Evolutionary conservation across 2,329 filamentous ascomycete genomes (phyloP).

Genomic region (Gnomoniopsis sp.): DNA sequence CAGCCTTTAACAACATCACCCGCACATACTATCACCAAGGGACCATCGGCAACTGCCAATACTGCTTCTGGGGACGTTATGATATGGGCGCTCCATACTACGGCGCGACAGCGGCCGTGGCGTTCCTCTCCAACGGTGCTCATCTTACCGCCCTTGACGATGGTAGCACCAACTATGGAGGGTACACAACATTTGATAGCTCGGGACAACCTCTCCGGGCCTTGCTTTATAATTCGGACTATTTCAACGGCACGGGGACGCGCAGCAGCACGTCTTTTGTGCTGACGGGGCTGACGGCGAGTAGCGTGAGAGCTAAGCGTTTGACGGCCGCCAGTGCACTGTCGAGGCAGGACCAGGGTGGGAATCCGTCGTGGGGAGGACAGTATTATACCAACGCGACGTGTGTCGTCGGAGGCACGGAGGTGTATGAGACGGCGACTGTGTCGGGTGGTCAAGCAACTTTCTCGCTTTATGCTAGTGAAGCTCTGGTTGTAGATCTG

Average conservation of each 20-base stretch:
- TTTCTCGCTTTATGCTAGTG: constrained; percentile 40
- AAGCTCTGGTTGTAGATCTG: constrained; percentile 47
- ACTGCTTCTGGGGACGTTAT: constrained; percentile 46
- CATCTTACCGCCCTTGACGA: constrained; percentile 43
- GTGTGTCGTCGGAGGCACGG: constrained; percentile 39
- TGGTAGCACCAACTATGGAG: constrained; percentile 38
- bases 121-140: constrained; percentile 40
- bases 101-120: constrained; percentile 45
- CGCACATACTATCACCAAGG: constrained; percentile 50
- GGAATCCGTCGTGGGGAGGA: constrained; percentile 40
- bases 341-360: constrained; percentile 41
- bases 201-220: constrained; percentile 32
- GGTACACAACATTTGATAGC: constrained; percentile 42
- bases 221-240: constrained; percentile 45
- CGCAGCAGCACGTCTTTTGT: constrained; percentile 36
- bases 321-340: constrained; percentile 40
- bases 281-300: constrained; percentile 36
- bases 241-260: constrained; percentile 32
- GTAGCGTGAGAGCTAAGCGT: constrained; percentile 38
- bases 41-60: constrained; percentile 49
- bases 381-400: constrained; percentile 43
- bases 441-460: constrained; percentile 35
- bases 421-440: constrained; percentile 32
- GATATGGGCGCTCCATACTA: constrained; percentile 50
- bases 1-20: constrained; percentile 33